phyloP scores from a whole-genome alignment of 345 rosid species.

The Syzygium aqueum region DNA sequence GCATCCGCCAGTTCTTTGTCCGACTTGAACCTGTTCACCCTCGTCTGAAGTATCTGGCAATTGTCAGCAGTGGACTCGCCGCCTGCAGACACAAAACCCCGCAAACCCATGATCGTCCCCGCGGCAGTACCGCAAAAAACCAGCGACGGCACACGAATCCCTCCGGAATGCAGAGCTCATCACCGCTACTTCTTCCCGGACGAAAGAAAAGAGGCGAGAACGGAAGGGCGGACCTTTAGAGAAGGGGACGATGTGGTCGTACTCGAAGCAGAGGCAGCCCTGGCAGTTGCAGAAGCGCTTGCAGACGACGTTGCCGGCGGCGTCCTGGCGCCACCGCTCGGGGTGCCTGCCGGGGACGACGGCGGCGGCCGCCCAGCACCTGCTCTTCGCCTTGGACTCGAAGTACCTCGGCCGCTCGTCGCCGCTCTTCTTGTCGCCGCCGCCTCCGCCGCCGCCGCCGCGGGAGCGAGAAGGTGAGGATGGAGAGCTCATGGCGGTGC shows the following conservation, averaged over 20 bases:
- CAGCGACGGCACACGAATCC: background rate
- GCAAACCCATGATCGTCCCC: background rate
- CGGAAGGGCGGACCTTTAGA: constrained; percentile 53
- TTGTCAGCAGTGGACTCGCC: constrained; percentile 73
- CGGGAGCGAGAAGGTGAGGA: constrained; percentile 3
- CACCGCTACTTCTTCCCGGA: background rate
- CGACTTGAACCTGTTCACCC: constrained; percentile 73
- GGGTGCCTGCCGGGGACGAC: constrained; percentile 83
- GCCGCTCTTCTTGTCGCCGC: background rate
- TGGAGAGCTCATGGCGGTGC: background rate
- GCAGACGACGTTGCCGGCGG: constrained; percentile 83
- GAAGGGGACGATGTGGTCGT: constrained; percentile 85
- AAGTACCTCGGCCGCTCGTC: constrained; percentile 74
- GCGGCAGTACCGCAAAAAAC: background rate
- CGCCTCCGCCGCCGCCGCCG: background rate
- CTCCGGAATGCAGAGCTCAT: background rate
- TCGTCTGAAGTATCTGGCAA: constrained; percentile 89
- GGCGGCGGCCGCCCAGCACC: constrained; percentile 75
- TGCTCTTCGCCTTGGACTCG: constrained; percentile 51
- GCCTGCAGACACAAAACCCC: constrained; percentile 28
- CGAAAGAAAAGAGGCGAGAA: background rate
- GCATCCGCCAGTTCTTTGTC: constrained; percentile 47
- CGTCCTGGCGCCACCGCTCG: constrained; percentile 93
- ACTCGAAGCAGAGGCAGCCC: constrained; percentile 93
- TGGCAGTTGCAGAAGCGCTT: constrained; percentile 79